A percentile compares a stretch with the other conserved stretches of the same genome.
Conservation (phyloP, 2,329 filamentous ascomycete species). For the Epichloe sibirici region DNA sequence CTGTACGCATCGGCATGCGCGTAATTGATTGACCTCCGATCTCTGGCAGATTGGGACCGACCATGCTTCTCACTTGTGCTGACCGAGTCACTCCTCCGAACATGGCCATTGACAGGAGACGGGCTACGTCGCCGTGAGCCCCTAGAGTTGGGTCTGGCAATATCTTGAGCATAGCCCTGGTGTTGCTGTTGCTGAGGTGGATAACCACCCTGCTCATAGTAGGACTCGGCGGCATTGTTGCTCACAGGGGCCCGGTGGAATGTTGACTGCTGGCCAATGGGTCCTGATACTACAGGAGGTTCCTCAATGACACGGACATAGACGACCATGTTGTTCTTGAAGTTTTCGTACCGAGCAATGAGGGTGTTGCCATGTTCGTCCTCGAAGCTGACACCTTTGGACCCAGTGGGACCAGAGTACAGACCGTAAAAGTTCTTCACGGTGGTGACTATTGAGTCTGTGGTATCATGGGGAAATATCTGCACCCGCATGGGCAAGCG, state of each 20-base stretch:
- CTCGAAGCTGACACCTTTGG: slow-evolving; percentile 86
- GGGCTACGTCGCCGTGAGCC: slow-evolving; percentile 65
- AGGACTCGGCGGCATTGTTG: slow-evolving; percentile 20
- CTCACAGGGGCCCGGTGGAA: slow-evolving; percentile 34
- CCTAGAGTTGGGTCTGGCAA: slow-evolving; percentile 57
- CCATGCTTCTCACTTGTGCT: slow-evolving; percentile 51
- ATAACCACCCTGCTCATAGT: slow-evolving; percentile 43
- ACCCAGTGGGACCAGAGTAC: slow-evolving; percentile 59
- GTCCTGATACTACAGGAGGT: slow-evolving; percentile 32
- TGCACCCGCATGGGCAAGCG: slow-evolving; percentile 77
- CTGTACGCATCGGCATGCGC: slow-evolving; percentile 46
- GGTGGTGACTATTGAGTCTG: slow-evolving; percentile 93
- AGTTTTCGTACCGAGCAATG: slow-evolving; percentile 94
- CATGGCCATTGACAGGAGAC: slow-evolving; percentile 57
- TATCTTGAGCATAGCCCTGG: slow-evolving; percentile 44
- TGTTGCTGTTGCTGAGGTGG: slow-evolving; percentile 27
- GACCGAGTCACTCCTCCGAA: slow-evolving; percentile 66
- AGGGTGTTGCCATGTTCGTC: slow-evolving; percentile 80
- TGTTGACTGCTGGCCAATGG: slow-evolving; percentile 37
- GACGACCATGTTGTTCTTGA: slow-evolving; percentile 81
- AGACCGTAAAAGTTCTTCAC: slow-evolving; percentile 99
- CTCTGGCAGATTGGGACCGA: slow-evolving; percentile 58
- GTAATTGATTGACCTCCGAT: slow-evolving; percentile 36
- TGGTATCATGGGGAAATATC: slow-evolving; percentile 91
- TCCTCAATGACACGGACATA: slow-evolving; percentile 77